Percentiles rank a stretch among this genome's conserved stretches.
phyloP scores from a whole-genome alignment of 805 yeast species.

The Starmerella gropengiesseri region DNA sequence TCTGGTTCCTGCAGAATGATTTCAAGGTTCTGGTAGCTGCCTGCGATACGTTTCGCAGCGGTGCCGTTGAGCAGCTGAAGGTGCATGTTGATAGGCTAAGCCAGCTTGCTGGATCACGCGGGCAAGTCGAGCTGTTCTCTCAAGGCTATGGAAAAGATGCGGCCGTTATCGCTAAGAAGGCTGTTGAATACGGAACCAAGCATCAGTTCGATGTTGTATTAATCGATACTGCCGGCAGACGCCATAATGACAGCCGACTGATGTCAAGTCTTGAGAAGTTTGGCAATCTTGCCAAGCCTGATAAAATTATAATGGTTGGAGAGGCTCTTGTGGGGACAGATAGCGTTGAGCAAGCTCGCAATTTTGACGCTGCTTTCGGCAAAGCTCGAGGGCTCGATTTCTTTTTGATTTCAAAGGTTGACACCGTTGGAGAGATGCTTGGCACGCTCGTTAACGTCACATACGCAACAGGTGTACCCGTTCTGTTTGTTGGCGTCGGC shows the following conservation, averaged over 20 bases:
- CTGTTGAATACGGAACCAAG: conserved; percentile 65
- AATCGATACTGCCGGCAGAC: conserved; percentile 95
- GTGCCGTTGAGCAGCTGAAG: conserved; percentile 95
- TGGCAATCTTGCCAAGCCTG: conserved; percentile 91
- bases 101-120: conserved; percentile 39
- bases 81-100: conserved; percentile 83
- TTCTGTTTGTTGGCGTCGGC: conserved; percentile 90
- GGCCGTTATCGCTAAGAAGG: conserved; percentile 83
- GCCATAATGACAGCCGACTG: conserved; percentile 85
- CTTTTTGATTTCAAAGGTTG: conserved; percentile 87
- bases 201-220: conserved; percentile 71
- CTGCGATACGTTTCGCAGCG: conserved; percentile 94
- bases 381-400: conserved; percentile 70
- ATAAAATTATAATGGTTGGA: conserved; percentile 96
- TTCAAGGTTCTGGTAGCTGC: conserved; percentile 83
- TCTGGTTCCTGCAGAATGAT: conserved; percentile 88
- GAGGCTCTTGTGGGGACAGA: conserved; percentile 97
- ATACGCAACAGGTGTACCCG: conserved; percentile 89
- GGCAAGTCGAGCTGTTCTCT: conserved; percentile 66
- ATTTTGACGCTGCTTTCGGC: conserved; percentile 90
- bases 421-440: conserved; percentile 91
- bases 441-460: conserved; percentile 98
- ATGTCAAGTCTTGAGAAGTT: conserved; percentile 94
- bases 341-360: conserved; percentile 87
- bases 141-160: conserved; percentile 98